Evolutionary conservation across 2,329 filamentous ascomycete genomes (phyloP), one percentile per base, ranked within the genome.

Genomic region (Apiospora hydei): DNA sequence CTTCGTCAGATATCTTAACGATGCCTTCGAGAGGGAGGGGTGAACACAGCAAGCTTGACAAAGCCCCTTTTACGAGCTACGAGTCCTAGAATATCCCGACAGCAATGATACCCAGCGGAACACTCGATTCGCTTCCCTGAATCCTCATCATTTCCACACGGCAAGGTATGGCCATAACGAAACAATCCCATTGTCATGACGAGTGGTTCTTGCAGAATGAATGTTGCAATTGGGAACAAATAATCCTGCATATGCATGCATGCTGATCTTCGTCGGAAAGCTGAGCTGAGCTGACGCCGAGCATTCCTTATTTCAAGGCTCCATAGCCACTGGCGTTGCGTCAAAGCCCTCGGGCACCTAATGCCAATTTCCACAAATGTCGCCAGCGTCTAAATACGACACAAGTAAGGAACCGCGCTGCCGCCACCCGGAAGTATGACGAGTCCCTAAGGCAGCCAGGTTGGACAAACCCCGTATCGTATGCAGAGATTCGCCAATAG

Each of bases 1-100:
- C 46, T 93, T 93, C 79, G 90, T 92, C 44, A 86, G 87, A 30
- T 93, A 92, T 82, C 81, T 93, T 67, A 92, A 93, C 76, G 89
- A 91, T 78, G 84, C 86, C 5, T 92, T 92, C 80, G 89, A 89
- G 74, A 86, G 88, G 76, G 88, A 90, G 72, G 85, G 84, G 24
- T 88, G 78, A 83, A 34, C 47, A 43, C 30, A n/a, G 67, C 67
- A 47, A 30, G 34, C 43, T 24, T 21, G 24, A 24, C 26, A 61
- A 21, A 4, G 10, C 18, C 53, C 30, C 18, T 38, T 30, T 34
- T 18, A 21, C 16, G 26, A 30, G 16, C 38, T 43, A 8, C 34
- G 2, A 38, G 18, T 21, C 53, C 5, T 61, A 38, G 53, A 16
- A 34, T 38, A 21, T 16, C 11, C 30, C 38, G 34, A 30, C 26